phyloP scores from a whole-genome alignment of 169 alveolate species.

The Ichthyophthirius multifiliis region DNA sequence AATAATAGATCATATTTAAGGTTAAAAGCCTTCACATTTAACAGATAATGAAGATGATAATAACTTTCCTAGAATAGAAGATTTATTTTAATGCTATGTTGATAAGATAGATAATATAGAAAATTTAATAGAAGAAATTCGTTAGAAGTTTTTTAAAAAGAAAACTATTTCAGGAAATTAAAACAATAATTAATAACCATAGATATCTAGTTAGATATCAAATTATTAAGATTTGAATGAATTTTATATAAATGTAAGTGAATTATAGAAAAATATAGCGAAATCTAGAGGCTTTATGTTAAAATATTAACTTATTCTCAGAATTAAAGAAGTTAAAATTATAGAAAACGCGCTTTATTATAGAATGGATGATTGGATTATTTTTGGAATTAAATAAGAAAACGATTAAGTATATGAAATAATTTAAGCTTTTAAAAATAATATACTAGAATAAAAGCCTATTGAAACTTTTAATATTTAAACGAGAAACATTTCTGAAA shows the following conservation, averaged over 20 bases:
- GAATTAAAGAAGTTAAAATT: neutral
- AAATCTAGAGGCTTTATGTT: neutral
- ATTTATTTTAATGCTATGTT: neutral
- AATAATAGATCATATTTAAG: neutral
- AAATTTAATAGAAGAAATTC: neutral
- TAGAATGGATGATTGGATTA: conserved; percentile 12
- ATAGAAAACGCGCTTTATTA: neutral
- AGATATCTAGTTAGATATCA: neutral
- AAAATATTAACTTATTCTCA: neutral
- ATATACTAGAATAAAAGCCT: neutral
- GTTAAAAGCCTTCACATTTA: neutral
- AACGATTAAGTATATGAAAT: neutral
- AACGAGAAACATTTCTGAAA: neutral
- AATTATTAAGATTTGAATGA: neutral
- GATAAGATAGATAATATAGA: neutral
- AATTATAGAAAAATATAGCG: neutral
- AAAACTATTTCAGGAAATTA: too few relatives aligned
- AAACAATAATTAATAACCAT: neutral
- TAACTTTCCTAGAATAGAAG: neutral
- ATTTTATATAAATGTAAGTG: neutral
- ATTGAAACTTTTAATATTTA: neutral
- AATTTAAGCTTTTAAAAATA: neutral
- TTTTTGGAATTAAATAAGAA: conserved; percentile 3
- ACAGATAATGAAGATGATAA: neutral
- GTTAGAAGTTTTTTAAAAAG: too few relatives aligned